These are phyloP conservation scores for Entoloma clypeatum DNA, from an alignment of 1,284 basidiomycete species.

Conservation along the genomic window DNA sequence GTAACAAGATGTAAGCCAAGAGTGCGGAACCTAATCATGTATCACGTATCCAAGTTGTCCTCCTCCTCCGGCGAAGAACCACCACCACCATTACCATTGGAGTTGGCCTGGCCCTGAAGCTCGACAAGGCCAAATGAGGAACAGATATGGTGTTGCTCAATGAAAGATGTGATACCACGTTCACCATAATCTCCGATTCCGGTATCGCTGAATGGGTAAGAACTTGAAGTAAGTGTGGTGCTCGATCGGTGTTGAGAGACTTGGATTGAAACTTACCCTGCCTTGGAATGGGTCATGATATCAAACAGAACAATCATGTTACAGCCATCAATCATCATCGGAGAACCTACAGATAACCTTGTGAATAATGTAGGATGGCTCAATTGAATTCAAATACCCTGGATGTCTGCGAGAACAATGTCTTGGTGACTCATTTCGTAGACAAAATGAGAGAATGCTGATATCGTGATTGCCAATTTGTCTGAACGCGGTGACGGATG, in stretches of 20 bases:
- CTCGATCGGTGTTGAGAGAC: too few relatives aligned
- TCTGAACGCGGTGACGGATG: constrained; percentile 12
- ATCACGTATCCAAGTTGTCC: too few relatives aligned
- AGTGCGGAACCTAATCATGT: too few relatives aligned
- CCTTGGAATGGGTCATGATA: constrained; percentile 19
- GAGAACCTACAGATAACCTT: constrained; percentile 13
- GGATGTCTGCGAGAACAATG: constrained; percentile 16
- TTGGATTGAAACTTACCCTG: constrained; percentile 10
- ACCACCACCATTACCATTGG: too few relatives aligned
- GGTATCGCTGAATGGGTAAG: constrained; percentile 10
- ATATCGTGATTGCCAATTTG: constrained; percentile 17
- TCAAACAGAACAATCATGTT: constrained; percentile 21
- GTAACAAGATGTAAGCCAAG: too few relatives aligned
- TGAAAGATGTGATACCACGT: constrained; percentile 17
- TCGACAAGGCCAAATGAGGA: constrained; percentile 16
- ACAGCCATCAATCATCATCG: constrained; percentile 8
- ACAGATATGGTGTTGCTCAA: constrained; percentile 18
- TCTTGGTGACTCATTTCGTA: constrained; percentile 13
- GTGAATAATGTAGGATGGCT: background rate
- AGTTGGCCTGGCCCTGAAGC: background rate
- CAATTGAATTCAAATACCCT: constrained; percentile 8
- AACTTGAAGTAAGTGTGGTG: too few relatives aligned
- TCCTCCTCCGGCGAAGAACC: too few relatives aligned
- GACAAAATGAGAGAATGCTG: constrained; percentile 19
- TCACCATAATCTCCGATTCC: constrained; percentile 20